phyloP scores from a whole-genome alignment of 306 rosid genomes.

The Quercus berberidifolia region DNA sequence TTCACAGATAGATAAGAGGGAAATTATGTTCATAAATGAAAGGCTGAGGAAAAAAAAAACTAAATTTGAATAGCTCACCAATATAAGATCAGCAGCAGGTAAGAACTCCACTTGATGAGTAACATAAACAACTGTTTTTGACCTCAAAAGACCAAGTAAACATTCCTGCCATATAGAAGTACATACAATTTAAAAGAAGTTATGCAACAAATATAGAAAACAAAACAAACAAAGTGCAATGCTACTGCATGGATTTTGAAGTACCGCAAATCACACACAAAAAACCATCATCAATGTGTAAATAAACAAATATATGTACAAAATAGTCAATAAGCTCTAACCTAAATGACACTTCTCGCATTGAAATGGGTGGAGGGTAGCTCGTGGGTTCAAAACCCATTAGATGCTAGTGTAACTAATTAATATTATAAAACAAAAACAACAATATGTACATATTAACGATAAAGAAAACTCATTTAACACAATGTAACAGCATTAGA shows the following conservation, averaged over 20 bases:
- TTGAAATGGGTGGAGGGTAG: too few relatives aligned
- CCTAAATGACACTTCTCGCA: too few relatives aligned
- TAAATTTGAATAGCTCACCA: too few relatives aligned
- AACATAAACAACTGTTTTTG: too few relatives aligned
- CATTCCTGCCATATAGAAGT: conserved; percentile 51
- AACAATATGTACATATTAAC: not conserved
- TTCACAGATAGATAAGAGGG: not conserved
- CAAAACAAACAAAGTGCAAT: not conserved
- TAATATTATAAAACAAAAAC: not conserved
- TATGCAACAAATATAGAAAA: not conserved
- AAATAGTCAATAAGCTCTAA: too few relatives aligned
- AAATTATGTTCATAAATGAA: not conserved
- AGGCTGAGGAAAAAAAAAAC: not conserved
- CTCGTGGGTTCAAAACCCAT: too few relatives aligned
- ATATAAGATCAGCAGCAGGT: too few relatives aligned
- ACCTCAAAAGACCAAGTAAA: conserved; percentile 59
- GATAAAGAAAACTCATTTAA: not conserved
- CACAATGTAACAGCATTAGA: not conserved
- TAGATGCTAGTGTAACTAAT: not conserved
- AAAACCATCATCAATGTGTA: not conserved
- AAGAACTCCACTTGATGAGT: too few relatives aligned
- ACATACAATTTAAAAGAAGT: not conserved
- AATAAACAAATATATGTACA: not conserved
- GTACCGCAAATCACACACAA: not conserved
- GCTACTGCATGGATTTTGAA: not conserved